phyloP scores from a whole-genome alignment of 2,329 filamentous ascomycete species.

The Microdochium trichocladiopsis region DNA sequence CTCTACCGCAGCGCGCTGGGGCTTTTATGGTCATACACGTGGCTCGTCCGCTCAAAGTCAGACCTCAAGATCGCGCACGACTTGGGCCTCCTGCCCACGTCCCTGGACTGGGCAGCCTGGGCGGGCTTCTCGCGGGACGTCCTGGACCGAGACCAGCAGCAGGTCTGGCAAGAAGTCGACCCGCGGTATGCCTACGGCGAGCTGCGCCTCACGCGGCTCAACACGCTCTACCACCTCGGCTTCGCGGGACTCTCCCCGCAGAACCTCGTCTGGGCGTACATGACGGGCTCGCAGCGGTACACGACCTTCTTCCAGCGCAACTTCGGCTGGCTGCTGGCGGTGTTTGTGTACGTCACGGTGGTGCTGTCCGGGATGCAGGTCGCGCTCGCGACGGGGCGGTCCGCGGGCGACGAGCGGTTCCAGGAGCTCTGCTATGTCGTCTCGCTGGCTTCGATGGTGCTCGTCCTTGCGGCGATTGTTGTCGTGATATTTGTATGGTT shows the following conservation, averaged over 20 bases:
- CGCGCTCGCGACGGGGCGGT: conserved; percentile 16
- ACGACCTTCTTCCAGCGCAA: conserved; percentile 24
- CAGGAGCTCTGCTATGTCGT: conserved; percentile 14
- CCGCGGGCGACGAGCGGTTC: conserved; percentile 9
- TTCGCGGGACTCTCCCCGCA: conserved; percentile 13
- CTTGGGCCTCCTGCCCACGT: conserved; percentile 16
- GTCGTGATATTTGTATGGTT: conserved; percentile 9
- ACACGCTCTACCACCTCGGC: conserved; percentile 26
- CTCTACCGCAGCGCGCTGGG: conserved; percentile 23
- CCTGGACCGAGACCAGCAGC: conserved; percentile 12
- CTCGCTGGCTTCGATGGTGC: conserved; percentile 11
- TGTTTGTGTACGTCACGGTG: conserved; percentile 25
- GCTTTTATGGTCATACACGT: conserved; percentile 30
- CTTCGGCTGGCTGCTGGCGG: conserved; percentile 20
- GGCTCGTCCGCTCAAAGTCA: conserved; percentile 27
- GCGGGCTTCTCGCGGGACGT: conserved; percentile 16
- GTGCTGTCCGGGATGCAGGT: conserved; percentile 29
- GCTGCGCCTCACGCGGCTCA: conserved; percentile 32
- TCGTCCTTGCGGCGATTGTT: conserved; percentile 5
- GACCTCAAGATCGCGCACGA: conserved; percentile 28
- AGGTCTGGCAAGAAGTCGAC: conserved; percentile 19
- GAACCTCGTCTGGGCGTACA: conserved; percentile 17
- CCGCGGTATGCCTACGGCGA: conserved; percentile 33
- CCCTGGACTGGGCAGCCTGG: conserved; percentile 22
- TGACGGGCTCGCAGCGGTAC: conserved; percentile 23